phyloP scores from a whole-genome alignment of 2,329 filamentous ascomycete genomes.

The Macrophomina tecta region DNA sequence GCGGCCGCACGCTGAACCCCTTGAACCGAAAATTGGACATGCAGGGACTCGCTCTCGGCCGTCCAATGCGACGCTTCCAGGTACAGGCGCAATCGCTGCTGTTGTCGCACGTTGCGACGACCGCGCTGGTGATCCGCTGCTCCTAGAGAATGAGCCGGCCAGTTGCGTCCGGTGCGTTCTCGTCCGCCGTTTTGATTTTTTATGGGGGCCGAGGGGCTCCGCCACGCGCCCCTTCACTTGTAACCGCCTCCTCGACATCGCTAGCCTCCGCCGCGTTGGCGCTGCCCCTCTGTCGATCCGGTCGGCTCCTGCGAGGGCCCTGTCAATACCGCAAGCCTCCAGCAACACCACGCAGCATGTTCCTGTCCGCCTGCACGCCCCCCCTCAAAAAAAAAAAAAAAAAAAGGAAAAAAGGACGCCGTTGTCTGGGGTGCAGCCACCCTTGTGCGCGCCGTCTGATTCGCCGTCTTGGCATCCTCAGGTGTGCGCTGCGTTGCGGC shows the following conservation, averaged over 20 bases:
- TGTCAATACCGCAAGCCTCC: slow-evolving; percentile 9
- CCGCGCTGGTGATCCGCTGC: slow-evolving; percentile 10
- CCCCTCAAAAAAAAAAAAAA: not conserved
- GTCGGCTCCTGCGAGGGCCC: slow-evolving; percentile 7
- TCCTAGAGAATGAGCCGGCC: slow-evolving; percentile 17
- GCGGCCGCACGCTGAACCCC: slow-evolving; percentile 18
- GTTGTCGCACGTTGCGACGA: slow-evolving; percentile 3
- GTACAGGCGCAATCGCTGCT: not conserved
- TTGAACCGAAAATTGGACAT: slow-evolving; percentile 14
- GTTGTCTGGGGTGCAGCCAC: slow-evolving; percentile 21
- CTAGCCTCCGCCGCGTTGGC: slow-evolving; percentile 20
- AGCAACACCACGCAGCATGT: slow-evolving; percentile 22
- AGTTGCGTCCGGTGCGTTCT: slow-evolving; percentile 9
- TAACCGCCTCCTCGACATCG: not conserved
- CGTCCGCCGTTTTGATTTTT: slow-evolving; percentile 25
- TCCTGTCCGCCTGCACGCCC: slow-evolving; percentile 8
- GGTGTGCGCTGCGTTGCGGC: not conserved
- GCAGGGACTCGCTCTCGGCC: slow-evolving; percentile 14
- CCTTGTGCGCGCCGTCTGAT: slow-evolving; percentile 11
- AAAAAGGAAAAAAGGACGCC: not conserved
- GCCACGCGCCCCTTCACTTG: slow-evolving; percentile 6
- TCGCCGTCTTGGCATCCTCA: slow-evolving; percentile 15
- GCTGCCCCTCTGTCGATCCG: slow-evolving; percentile 27
- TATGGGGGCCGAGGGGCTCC: slow-evolving; percentile 25
- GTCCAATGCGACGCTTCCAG: not conserved